These are phyloP conservation scores for Gymnopilus dilepis DNA, from an alignment of 768 basidiomycete genomes.

Conservation along the genomic window DNA sequence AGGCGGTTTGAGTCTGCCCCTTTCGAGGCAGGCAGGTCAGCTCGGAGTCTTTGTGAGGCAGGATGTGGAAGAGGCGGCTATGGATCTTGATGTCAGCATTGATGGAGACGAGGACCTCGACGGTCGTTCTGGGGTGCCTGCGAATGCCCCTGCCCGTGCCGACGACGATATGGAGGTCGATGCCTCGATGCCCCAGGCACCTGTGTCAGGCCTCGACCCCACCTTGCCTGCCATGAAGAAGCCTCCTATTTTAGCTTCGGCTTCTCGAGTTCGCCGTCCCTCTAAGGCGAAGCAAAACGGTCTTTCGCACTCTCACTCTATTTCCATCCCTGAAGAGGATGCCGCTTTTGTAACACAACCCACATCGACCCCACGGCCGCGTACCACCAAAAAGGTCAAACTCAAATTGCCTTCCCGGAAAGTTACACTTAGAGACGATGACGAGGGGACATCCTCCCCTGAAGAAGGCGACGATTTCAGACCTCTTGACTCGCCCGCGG, in stretches of 20 bases:
- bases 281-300: constrained; percentile 7
- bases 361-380: constrained; percentile 7
- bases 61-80: constrained; percentile 65
- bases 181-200: neutral
- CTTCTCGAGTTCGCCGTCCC: constrained; percentile 9
- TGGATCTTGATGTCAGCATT: constrained; percentile 59
- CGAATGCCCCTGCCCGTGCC: neutral
- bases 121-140: too few species aligned
- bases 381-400: constrained; percentile 16
- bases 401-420: neutral
- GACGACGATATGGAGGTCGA: constrained; percentile 8
- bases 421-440: constrained; percentile 40
- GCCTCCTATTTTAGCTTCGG: neutral
- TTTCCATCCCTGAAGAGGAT: neutral
- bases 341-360: neutral
- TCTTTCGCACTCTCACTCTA: neutral
- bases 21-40: constrained; percentile 25
- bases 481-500: neutral
- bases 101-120: constrained; percentile 35
- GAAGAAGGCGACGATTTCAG: constrained; percentile 13
- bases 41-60: constrained; percentile 57
- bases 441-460: constrained; percentile 10
- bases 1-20: constrained; percentile 28
- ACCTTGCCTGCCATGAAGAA: neutral
- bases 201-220: neutral